Evolutionary conservation across 2,329 filamentous ascomycete genomes (phyloP).

Genomic region (Scolecobasidium constrictum): DNA sequence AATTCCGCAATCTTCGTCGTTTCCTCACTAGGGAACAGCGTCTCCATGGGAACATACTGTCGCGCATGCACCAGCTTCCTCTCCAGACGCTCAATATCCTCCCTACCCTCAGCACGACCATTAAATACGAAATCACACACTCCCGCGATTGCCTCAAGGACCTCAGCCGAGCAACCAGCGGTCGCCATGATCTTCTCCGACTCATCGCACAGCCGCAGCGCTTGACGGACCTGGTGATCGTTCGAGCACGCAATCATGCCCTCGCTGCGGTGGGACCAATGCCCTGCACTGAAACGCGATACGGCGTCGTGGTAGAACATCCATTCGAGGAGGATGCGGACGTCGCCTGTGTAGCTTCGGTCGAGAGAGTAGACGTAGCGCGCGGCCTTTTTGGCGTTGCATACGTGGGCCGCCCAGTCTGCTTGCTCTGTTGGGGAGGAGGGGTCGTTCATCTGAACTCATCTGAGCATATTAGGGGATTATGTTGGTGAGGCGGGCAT

Average conservation of each 20-base stretch:
- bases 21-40: background rate
- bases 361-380: constrained; percentile 5
- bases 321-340: constrained; percentile 13
- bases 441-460: background rate
- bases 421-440: constrained; percentile 11
- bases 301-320: constrained; percentile 16
- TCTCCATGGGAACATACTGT: constrained; percentile 10
- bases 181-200: background rate
- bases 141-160: background rate
- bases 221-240: no score
- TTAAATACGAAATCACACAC: background rate
- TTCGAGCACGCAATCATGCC: background rate
- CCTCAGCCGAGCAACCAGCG: constrained; percentile 3
- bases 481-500: no score
- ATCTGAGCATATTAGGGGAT: no score
- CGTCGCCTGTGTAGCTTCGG: constrained; percentile 9
- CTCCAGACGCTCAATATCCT: background rate
- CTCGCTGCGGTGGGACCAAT: constrained; percentile 13
- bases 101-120: background rate
- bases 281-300: constrained; percentile 12
- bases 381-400: constrained; percentile 12
- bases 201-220: no score
- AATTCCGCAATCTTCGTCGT: constrained; percentile 11
- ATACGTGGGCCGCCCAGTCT: constrained; percentile 13
- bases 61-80: constrained; percentile 11